Evolutionary conservation across 2,329 filamentous ascomycete species (phyloP).

Genomic region (Camillea tinctor): DNA sequence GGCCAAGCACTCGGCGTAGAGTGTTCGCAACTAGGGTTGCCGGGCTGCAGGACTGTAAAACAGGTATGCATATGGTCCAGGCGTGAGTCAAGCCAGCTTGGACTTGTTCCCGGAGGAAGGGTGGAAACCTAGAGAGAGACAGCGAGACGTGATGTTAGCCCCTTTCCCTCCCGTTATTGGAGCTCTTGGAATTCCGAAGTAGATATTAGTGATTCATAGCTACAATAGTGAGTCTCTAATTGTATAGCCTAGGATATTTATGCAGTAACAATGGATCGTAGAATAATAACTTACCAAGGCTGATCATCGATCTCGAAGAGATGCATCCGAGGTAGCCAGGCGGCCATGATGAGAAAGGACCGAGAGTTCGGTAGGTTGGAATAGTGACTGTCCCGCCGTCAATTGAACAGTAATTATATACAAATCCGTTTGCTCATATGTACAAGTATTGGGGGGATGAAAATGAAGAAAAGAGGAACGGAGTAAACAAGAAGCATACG

Average conservation of each 20-base stretch:
- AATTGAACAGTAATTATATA: neutral
- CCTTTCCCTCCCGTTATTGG: neutral
- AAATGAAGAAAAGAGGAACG: neutral
- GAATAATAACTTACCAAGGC: conserved; percentile 49
- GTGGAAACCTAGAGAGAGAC: conserved; percentile 63
- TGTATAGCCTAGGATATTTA: neutral
- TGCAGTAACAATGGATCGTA: neutral
- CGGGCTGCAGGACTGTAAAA: conserved; percentile 56
- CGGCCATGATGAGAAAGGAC: conserved; percentile 23
- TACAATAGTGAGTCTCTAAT: neutral
- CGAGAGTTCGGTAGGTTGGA: neutral
- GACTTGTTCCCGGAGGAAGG: conserved; percentile 61
- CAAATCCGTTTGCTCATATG: too few relatives aligned
- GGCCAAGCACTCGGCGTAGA: conserved; percentile 51
- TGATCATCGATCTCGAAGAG: conserved; percentile 69
- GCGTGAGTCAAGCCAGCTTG: conserved; percentile 63
- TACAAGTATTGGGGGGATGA: too few relatives aligned
- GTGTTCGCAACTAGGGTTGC: conserved; percentile 59
- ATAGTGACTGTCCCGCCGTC: neutral
- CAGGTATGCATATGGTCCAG: conserved; percentile 60
- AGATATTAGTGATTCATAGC: neutral
- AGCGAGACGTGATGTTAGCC: neutral
- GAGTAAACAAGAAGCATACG: too few relatives aligned
- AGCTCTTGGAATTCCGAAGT: too few relatives aligned
- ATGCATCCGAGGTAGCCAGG: conserved; percentile 57